Evolutionary conservation across 2,329 filamentous ascomycete genomes (phyloP), one percentile per base, ranked within the genome.

Genomic region (Epichloe brachyelytri): DNA sequence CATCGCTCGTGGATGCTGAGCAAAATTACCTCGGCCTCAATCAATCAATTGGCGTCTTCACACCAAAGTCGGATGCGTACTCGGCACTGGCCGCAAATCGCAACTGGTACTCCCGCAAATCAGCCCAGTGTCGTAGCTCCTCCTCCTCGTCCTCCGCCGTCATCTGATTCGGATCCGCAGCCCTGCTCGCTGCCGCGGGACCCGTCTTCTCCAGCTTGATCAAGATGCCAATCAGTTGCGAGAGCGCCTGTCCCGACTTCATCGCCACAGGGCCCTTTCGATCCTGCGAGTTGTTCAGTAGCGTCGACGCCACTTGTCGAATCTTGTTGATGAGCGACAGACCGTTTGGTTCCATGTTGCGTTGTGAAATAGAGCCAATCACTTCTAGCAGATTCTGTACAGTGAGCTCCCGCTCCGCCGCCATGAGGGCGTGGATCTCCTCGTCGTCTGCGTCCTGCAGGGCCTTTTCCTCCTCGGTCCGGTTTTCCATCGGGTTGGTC

Each of bases 241-340:
- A 75, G 0, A 94, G 73, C 44, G 87, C 85, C 43, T 84, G 80
- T 63, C 91, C 84, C 11, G 84, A 80, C 64, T 76, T 75, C 33
- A 72, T 59, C 2, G 75, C 75, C 8, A 76, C 65, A 0, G 53
- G 71, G 0, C 75, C 76, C 57, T 78, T 79, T 15, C 73, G 69
- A 51, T 77, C 74, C 0, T 69, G 68, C 4, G 70, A 65, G 49
- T 72, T 72, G 55, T 86, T 81, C 46, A 94, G 77, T 7, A 95
- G 74, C 0, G 88, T 93, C 30, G 83, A 85, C 1, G 88, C 88
- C 39, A 95, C 85, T 61, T 87, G 84, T 10, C 88, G 85, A 57
- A 95, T 87, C 71, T 95, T 94, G 70, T 81, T 81, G 60, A 87
- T 88, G n/a, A 80, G 68, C 0, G 76, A 78, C n/a, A 69, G 71